phyloP scores from a whole-genome alignment of 148 eudicot genomes.

The Cornus florida region DNA sequence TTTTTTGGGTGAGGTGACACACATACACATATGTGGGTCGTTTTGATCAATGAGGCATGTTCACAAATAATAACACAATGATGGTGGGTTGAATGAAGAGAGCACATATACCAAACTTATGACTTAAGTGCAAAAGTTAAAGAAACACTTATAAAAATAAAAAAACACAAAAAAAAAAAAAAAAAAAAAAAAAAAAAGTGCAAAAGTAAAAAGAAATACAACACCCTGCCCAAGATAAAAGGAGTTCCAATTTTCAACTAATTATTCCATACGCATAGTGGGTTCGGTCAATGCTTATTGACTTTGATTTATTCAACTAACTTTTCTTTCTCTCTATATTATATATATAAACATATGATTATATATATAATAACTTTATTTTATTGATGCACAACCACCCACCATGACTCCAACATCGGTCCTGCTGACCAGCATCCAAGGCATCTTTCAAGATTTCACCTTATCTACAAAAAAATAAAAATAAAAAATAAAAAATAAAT shows the following conservation, averaged over 20 bases:
- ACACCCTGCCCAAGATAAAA: conserved; percentile 22
- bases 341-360: too few species aligned
- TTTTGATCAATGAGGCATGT: background rate
- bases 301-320: background rate
- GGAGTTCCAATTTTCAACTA: conserved; percentile 7
- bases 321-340: background rate
- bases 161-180: too few species aligned
- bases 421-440: conserved; percentile 9
- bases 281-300: conserved; percentile 4
- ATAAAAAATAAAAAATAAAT: background rate
- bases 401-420: background rate
- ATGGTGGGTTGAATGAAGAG: conserved; percentile 14
- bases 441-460: background rate
- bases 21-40: background rate
- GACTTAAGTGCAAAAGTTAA: conserved; percentile 9
- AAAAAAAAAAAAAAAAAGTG: too few species aligned
- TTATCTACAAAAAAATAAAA: background rate
- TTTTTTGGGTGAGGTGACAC: too few species aligned
- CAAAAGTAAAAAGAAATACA: conserved; percentile 5
- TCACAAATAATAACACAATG: too few species aligned
- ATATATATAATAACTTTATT: too few species aligned
- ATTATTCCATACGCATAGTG: background rate
- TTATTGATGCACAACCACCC: background rate
- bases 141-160: too few species aligned
- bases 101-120: conserved; percentile 9